Conservation (phyloP, 495 filamentous ascomycete genomes). For the Lepidopterella palustris region DNA sequence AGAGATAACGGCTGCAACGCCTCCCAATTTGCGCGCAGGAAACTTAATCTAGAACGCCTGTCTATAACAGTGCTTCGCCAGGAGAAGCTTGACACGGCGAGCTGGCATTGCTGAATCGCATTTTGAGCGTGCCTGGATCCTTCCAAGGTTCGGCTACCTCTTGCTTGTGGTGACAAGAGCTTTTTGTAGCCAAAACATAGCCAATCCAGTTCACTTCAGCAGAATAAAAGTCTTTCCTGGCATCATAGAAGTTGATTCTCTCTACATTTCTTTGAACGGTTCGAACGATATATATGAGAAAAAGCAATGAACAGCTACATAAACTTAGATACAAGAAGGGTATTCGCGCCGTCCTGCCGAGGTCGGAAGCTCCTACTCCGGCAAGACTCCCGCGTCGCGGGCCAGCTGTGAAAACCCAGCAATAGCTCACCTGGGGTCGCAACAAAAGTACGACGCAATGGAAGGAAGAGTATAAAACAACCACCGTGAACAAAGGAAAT, state of each 20-base stretch:
- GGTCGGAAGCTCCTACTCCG: neutral
- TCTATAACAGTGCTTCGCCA: neutral
- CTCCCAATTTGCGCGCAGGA: neutral
- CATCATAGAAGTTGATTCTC: neutral
- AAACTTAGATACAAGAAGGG: conserved; percentile 29
- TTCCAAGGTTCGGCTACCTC: too few relatives aligned
- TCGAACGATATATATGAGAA: neutral
- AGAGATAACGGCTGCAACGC: neutral
- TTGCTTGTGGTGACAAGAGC: too few relatives aligned
- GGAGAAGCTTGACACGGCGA: neutral
- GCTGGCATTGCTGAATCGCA: neutral
- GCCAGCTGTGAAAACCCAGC: neutral
- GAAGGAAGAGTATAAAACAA: conserved; percentile 21
- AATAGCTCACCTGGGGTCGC: conserved; percentile 1
- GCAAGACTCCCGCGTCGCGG: neutral
- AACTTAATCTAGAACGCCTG: neutral
- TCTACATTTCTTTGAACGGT: neutral
- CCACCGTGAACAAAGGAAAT: conserved; percentile 6
- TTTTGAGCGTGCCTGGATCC: neutral
- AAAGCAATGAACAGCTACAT: conserved; percentile 5
- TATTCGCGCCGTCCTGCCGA: conserved; percentile 2
- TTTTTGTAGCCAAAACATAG: neutral
- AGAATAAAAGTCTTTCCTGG: neutral
- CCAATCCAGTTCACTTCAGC: neutral
- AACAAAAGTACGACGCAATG: conserved; percentile 9